These are phyloP conservation scores for Ustilago esculenta DNA, from an alignment of 1,284 basidiomycete species.

Conservation along the genomic window DNA sequence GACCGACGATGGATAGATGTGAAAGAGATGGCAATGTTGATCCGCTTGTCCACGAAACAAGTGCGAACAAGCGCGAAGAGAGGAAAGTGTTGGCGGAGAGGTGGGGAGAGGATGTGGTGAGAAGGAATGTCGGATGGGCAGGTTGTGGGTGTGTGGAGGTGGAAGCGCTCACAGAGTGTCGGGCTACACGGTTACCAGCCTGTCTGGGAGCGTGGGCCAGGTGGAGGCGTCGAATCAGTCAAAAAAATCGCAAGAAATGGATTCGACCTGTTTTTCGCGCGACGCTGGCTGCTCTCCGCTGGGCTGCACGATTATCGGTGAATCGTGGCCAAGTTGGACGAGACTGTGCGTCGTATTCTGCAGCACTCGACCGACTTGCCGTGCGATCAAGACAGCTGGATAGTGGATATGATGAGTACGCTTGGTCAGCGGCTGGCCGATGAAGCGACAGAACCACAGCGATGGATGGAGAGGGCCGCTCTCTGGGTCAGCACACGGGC, in stretches of 20 bases:
- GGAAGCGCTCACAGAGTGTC: constrained; percentile 1
- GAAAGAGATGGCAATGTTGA: constrained; percentile 1
- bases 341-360: no score
- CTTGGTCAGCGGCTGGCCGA: no score
- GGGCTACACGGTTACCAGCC: background rate
- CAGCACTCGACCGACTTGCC: no score
- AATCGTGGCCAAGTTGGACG: no score
- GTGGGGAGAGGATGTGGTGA: constrained; percentile 23
- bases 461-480: no score
- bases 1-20: background rate
- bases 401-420: no score
- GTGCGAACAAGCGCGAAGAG: background rate
- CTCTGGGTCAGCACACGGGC: no score
- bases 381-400: no score
- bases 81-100: constrained; percentile 2
- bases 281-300: no score
- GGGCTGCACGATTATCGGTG: no score
- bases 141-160: constrained; percentile 33
- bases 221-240: constrained; percentile 21
- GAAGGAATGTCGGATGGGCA: constrained; percentile 26
- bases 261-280: background rate
- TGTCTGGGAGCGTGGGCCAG: background rate
- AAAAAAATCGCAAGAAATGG: constrained; percentile 1
- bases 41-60: background rate
- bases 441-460: no score